Percentiles rank a stretch among this genome's conserved stretches.
Conservation (phyloP, 768 basidiomycete genomes). For the Jaapia argillacea region DNA sequence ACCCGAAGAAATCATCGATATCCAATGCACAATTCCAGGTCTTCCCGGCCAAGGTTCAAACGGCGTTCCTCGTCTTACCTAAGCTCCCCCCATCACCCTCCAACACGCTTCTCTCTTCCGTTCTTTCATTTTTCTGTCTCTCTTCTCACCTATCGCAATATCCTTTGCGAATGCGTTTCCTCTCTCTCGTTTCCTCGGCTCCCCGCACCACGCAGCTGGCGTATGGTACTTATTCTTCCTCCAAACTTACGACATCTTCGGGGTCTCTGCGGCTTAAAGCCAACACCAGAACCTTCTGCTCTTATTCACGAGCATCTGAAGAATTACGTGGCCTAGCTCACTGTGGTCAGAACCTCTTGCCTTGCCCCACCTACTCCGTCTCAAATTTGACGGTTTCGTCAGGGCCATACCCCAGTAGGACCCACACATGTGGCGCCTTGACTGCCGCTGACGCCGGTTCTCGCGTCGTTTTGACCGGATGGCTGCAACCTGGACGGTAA, state of each 20-base stretch:
- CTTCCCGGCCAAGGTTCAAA: too few relatives aligned
- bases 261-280: neutral
- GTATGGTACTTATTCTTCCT: too few relatives aligned
- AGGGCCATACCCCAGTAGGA: conserved; percentile 52
- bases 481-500: conserved; percentile 77
- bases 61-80: too few relatives aligned
- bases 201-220: too few relatives aligned
- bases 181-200: too few relatives aligned
- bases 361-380: neutral
- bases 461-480: conserved; percentile 67
- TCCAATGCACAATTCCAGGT: too few relatives aligned
- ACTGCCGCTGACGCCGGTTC: conserved; percentile 39
- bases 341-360: neutral
- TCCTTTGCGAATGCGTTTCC: too few relatives aligned
- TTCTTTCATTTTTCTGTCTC: too few relatives aligned
- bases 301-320: neutral
- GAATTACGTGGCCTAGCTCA: neutral
- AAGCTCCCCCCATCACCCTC: too few relatives aligned
- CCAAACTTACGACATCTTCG: neutral
- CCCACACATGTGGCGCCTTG: conserved; percentile 58
- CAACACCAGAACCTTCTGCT: neutral
- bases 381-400: neutral
- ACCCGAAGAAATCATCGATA: too few relatives aligned
- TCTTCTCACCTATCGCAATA: too few relatives aligned
- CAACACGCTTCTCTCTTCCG: too few relatives aligned